These are phyloP conservation scores for Pluteus cervinus DNA, from an alignment of 768 basidiomycete species.

Conservation along the genomic window DNA sequence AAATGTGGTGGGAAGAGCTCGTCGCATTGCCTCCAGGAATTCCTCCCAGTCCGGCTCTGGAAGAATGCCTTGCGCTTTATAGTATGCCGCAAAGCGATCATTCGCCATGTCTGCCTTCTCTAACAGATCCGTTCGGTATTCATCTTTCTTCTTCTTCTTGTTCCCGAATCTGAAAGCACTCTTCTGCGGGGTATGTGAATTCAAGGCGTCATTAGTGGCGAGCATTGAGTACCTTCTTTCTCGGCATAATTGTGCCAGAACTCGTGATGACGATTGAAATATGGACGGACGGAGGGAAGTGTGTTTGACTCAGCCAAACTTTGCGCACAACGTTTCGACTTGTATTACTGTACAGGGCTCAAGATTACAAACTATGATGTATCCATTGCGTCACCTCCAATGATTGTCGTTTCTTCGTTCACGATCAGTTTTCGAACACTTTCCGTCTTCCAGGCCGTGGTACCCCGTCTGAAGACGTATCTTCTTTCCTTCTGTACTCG, in stretches of 20 bases:
- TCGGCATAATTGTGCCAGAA: too few relatives aligned
- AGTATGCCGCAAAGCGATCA: constrained; percentile 61
- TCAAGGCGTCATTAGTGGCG: too few relatives aligned
- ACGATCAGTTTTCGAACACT: constrained; percentile 66
- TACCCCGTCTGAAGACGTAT: constrained; percentile 75
- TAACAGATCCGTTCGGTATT: constrained; percentile 46
- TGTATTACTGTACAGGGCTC: too few relatives aligned
- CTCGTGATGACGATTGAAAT: too few relatives aligned
- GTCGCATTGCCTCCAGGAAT: constrained; percentile 59
- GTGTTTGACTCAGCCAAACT: too few relatives aligned
- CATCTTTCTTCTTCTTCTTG: too few relatives aligned
- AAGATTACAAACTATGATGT: too few relatives aligned
- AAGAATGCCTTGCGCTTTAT: constrained; percentile 71
- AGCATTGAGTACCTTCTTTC: too few relatives aligned
- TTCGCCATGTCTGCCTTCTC: constrained; percentile 66
- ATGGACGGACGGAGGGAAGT: too few relatives aligned
- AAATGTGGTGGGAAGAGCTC: constrained; percentile 89
- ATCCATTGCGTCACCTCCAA: constrained; percentile 72
- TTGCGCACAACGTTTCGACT: too few relatives aligned
- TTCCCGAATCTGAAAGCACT: too few relatives aligned
- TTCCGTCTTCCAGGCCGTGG: constrained; percentile 87
- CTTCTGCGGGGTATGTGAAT: too few relatives aligned
- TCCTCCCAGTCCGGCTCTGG: constrained; percentile 73
- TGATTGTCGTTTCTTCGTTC: constrained; percentile 56
- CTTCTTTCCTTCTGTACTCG: constrained; percentile 71